Evolutionary conservation across 164 flowering plant genomes (phyloP), one percentile per base, ranked within the genome.

Genomic region (Amborella trichopoda): DNA sequence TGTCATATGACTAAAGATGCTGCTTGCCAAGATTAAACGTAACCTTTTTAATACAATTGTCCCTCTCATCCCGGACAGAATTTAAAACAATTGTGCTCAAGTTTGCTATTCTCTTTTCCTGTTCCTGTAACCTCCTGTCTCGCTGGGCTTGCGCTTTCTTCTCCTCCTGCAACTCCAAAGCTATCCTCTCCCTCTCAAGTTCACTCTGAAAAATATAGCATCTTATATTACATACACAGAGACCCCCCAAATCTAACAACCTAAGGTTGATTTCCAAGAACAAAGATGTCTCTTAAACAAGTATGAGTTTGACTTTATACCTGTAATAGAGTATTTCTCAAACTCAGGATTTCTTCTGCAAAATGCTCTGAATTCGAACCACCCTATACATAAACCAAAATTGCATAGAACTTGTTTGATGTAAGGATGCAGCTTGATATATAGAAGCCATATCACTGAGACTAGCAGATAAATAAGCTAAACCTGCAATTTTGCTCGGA

Each of bases 101-200:
- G 49, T 82, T 93, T 63, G 75, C 72, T 44, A 93, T 93, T 60
- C 75, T 80, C 66, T 77, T 80, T 12, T 75, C 96, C 62, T 91
- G 99, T 63, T 87, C 84, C 58, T 78, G 75, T 56, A 93, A 61
- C 65, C 69, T 75, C 64, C 56, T 77, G 44, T 93, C 96, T 17
- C 80, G 68, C 56, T 80, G 78, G 33, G 76, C 88, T 68, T 87
- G 96, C 52, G 84, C 86, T 73, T 77, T 77, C 71, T 84, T 93
- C 71, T 84, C 95, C 65, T 80, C 94, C 67, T 80, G 94, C 70
- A 93, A 61, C 67, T 87, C 99, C 71, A 84, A 62, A 54, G 95
- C 73, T 44, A 91, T 91, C 19, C 96, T 68, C 70, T 91, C 98
- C 58, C 93, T 80, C 62, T 91, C 99, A 55, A 91, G 30, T 56